Evolutionary conservation across 148 eudicot species (phyloP), one percentile per base, ranked within the genome.

Genomic region (Cornus florida): DNA sequence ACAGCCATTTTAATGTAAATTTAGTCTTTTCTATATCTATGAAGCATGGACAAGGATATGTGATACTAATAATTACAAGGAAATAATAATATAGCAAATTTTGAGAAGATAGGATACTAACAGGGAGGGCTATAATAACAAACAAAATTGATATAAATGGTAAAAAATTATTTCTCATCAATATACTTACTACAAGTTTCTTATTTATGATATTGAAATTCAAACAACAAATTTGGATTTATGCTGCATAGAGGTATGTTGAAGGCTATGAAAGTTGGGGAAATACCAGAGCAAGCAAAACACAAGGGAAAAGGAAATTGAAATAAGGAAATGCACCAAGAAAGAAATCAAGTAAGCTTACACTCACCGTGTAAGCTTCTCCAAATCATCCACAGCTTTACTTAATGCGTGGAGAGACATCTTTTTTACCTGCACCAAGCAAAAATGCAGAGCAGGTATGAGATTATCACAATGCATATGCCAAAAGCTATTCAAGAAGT

Each of bases 371-470:
- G 77, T 67, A 20, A 81, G 66, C 67, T 66, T 1, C 79, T 82
- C 75, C 46, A 82, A 64, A 8, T 70, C 56, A 9, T 60, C 7
- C 75, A 75, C 79, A 48, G 82, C 82, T 33, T 75, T 32, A 22
- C n/a, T 62, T 66, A 83, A 69, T 14, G 82, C 85, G 75, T 79
- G 28, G 69, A 83, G 85, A 67, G 82, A 59, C 85, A 83, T 83
- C 82, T 83, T 83, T 64, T 83, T 83, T 28, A 83, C 85, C 85
- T 83, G 71, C 70, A 3, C n/a, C 70, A 68, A 32, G 17, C 67
- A n/a, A 17, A 39, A 46, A 33, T 33, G 35, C 3, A n/a, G 62
- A 62, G 13, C 11, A 32, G 33, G 28, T 10, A 62, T 48, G 38
- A 65, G 56, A 22, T 38, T 75, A 57, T 75, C 69, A 59, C n/a